Conservation (phyloP, 176 grass and related monocot genomes). For the Typha latifolia region DNA sequence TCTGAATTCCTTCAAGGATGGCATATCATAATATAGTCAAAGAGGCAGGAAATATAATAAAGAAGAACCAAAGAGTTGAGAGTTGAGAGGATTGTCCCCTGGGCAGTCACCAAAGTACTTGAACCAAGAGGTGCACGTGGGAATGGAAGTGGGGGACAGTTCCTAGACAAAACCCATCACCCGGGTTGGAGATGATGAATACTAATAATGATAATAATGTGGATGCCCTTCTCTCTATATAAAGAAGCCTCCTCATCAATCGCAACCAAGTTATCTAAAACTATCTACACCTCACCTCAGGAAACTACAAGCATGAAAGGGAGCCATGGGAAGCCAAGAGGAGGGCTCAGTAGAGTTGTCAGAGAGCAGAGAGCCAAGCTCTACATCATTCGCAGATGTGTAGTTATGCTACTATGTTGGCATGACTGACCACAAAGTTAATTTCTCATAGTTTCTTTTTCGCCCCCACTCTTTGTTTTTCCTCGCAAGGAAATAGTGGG, state of each 20-base stretch:
- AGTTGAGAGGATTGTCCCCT: neutral
- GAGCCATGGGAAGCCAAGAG: neutral
- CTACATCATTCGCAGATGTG: constrained; percentile 26
- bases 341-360: constrained; percentile 26
- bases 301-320: constrained; percentile 21
- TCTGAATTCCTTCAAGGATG: too few relatives aligned
- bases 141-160: neutral
- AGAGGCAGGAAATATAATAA: neutral
- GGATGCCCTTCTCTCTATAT: neutral
- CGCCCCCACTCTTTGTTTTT: too few relatives aligned
- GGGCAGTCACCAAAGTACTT: neutral
- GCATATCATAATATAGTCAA: neutral
- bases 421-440: constrained; percentile 16
- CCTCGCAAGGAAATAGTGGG: too few relatives aligned
- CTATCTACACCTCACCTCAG: neutral
- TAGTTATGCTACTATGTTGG: constrained; percentile 31
- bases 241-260: neutral
- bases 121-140: neutral
- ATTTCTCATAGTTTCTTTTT: neutral
- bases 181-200: too few relatives aligned
- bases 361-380: constrained; percentile 29
- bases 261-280: neutral
- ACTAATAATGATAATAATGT: too few relatives aligned
- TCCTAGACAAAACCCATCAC: neutral
- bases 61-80: too few relatives aligned